Conservation (phyloP, 2,329 filamentous ascomycete species). For the Xylariaceae sp. region DNA sequence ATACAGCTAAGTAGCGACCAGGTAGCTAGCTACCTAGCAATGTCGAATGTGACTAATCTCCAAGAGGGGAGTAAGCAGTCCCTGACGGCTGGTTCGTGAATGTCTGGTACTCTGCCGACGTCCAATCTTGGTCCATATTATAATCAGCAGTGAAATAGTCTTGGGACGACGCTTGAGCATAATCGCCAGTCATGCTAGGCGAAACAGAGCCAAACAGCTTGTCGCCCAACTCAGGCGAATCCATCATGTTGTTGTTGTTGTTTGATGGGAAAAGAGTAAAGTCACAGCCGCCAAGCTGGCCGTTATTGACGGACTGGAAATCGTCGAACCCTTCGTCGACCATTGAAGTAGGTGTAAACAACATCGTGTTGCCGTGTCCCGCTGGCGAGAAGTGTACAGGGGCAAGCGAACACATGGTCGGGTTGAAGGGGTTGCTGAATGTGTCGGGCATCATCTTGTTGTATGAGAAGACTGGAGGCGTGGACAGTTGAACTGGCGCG, state of each 20-base stretch:
- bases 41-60: neutral
- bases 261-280: slow-evolving; percentile 57
- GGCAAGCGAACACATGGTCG: slow-evolving; percentile 38
- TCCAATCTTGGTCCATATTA: slow-evolving; percentile 28
- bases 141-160: slow-evolving; percentile 37
- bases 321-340: slow-evolving; percentile 63
- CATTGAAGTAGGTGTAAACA: slow-evolving; percentile 61
- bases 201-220: slow-evolving; percentile 45
- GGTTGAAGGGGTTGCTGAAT: slow-evolving; percentile 36
- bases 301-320: slow-evolving; percentile 36
- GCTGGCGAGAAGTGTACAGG: slow-evolving; percentile 60
- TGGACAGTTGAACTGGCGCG: slow-evolving; percentile 51
- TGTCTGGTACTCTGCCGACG: slow-evolving; percentile 20
- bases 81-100: slow-evolving; percentile 16
- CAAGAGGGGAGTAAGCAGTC: neutral
- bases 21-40: neutral
- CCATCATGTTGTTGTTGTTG: slow-evolving; percentile 32
- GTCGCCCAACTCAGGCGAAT: slow-evolving; percentile 38
- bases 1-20: neutral
- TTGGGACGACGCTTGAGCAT: slow-evolving; percentile 48
- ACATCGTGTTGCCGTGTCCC: slow-evolving; percentile 62
- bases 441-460: slow-evolving; percentile 41
- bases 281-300: slow-evolving; percentile 45
- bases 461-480: slow-evolving; percentile 42
- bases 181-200: slow-evolving; percentile 47